Evolutionary conservation across 2,329 filamentous ascomycete species (phyloP), one percentile per base, ranked within the genome.

Genomic region (Talaromyces sp.): DNA sequence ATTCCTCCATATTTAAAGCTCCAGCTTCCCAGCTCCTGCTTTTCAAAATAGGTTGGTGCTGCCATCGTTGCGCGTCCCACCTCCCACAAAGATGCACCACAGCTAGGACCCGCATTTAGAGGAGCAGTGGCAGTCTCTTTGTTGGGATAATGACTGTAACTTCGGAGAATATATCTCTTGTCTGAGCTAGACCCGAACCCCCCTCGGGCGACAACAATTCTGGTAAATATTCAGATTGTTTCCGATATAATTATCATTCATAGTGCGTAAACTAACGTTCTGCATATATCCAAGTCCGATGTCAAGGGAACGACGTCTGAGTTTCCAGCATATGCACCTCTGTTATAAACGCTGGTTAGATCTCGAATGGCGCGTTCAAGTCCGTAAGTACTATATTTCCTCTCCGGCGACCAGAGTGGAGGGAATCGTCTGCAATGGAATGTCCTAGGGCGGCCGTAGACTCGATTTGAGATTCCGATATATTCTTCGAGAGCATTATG

Each of bases 51-150:
- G 1, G 50, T 50, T 1, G 83, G 83, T 0, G 83, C 83, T 2
- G 84, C 84, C 1, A 80, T 82, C 0, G 83, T 85, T 1, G 83
- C 84, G 8, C 83, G 72, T 0, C 81, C 83, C 0, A 84, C 83
- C 70, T 84, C 73, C 78, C 82, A 85, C 47, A 86, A 84, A 1
- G 78, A 69, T 0, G 62, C 63, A 3, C 50, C 15, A 1, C 43
- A 33, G 17, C 22, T 33, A 45, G 43, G 31, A 47, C 58, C 41
- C 11, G 58, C 11, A 49, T 61, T 61, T 6, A 37, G 41, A 2
- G 35, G 39, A 15, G 58, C 39, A n/a, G n/a, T 43, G 39, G 3
- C 39, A n/a, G 39, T 43, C 39, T 43, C 39, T n/a, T 43, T 43
- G 39, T 43, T 17, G 39, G 17, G 39, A 43, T 43, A 43, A 43